Evolutionary conservation across 257 asterid species (phyloP).

Genomic region (Solanum gandarillasii): DNA sequence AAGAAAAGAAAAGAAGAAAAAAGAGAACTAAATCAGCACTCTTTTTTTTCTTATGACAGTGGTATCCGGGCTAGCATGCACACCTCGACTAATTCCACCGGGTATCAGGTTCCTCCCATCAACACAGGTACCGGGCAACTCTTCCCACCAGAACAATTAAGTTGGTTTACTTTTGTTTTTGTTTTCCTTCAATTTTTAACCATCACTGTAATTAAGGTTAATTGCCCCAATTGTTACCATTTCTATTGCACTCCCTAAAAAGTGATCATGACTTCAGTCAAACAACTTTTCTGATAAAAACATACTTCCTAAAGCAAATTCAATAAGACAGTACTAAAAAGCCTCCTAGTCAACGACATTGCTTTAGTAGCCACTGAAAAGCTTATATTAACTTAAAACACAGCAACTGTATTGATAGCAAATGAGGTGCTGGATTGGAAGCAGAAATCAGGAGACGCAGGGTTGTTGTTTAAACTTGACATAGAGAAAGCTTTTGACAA

Average conservation of each 20-base stretch:
- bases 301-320: neutral
- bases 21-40: neutral
- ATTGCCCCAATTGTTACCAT: neutral
- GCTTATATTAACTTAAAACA: neutral
- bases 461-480: neutral
- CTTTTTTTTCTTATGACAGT: neutral
- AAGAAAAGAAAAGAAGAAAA: too few species aligned
- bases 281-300: neutral
- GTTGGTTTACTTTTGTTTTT: neutral
- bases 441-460: neutral
- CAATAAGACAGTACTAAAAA: neutral
- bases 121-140: neutral
- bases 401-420: neutral
- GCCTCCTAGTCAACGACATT: neutral
- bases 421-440: neutral
- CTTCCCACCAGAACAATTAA: neutral
- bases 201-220: neutral
- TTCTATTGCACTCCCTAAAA: neutral
- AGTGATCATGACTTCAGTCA: neutral
- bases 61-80: neutral
- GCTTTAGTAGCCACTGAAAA: neutral
- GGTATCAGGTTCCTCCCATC: neutral
- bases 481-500: neutral
- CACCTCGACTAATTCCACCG: neutral
- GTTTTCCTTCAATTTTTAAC: neutral